phyloP scores from a whole-genome alignment of 2,329 filamentous ascomycete genomes.

The Venturia effusa region DNA sequence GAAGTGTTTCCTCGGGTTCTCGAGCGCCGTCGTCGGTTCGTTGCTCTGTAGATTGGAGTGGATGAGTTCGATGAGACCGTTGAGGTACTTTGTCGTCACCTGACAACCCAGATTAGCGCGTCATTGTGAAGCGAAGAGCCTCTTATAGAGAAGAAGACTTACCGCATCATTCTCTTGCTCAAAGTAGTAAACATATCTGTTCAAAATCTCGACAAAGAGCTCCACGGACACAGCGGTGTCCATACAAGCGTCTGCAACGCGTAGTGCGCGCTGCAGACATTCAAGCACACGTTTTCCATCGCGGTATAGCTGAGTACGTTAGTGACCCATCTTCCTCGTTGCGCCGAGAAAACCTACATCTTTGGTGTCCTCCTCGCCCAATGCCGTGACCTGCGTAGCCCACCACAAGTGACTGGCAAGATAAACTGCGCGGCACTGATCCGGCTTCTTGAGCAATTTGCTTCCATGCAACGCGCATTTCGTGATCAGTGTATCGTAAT shows the following conservation, averaged over 20 bases:
- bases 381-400: conserved; percentile 72
- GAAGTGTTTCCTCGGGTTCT: conserved; percentile 89
- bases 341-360: conserved; percentile 45
- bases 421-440: conserved; percentile 95
- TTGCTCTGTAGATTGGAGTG: conserved; percentile 89
- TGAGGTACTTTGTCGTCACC: conserved; percentile 94
- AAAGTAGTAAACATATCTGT: conserved; percentile 98
- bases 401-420: conserved; percentile 96
- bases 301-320: conserved; percentile 62
- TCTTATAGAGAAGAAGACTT: conserved; percentile 26
- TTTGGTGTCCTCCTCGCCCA: conserved; percentile 70
- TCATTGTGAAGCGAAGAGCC: no score
- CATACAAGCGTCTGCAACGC: conserved; percentile 98
- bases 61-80: conserved; percentile 94
- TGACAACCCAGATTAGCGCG: conserved; percentile 22
- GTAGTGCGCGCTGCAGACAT: conserved; percentile 85
- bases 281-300: conserved; percentile 96
- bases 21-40: conserved; percentile 70
- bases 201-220: conserved; percentile 95
- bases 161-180: conserved; percentile 97
- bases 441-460: conserved; percentile 93
- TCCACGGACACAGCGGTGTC: conserved; percentile 95
- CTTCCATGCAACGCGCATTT: conserved; percentile 95
- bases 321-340: background rate
- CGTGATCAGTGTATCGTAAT: conserved; percentile 96